Conservation (phyloP, 257 asterid genomes). For the Coffea canephora region DNA sequence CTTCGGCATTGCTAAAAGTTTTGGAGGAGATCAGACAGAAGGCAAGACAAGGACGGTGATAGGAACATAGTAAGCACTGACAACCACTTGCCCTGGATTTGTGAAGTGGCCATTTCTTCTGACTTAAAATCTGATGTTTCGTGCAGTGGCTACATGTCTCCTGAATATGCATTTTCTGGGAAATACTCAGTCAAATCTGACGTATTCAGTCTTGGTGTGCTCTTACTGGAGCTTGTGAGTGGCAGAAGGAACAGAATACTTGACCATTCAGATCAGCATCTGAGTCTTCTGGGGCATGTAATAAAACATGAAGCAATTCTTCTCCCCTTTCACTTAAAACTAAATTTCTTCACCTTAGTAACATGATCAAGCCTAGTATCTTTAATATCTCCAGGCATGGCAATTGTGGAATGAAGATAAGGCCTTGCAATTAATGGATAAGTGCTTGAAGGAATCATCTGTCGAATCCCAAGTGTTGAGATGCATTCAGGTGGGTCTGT, state of each 20-base stretch:
- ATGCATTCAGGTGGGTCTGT: conserved; percentile 24
- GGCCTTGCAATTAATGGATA: conserved; percentile 21
- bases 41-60: conserved; percentile 24
- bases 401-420: conserved; percentile 22
- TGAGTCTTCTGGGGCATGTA: conserved; percentile 34
- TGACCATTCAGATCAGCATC: conserved; percentile 18
- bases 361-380: background rate
- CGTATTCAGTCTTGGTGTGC: conserved; percentile 28
- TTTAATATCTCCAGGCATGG: conserved; percentile 23
- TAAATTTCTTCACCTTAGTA: background rate
- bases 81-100: background rate
- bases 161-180: conserved; percentile 24
- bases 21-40: conserved; percentile 20
- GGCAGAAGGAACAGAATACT: conserved; percentile 25
- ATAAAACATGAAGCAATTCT: background rate
- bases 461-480: conserved; percentile 20
- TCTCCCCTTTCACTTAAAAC: background rate
- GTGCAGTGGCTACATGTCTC: conserved; percentile 28
- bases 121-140: background rate
- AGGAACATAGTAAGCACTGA: conserved; percentile 28
- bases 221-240: conserved; percentile 21
- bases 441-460: conserved; percentile 12
- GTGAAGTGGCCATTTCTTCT: background rate
- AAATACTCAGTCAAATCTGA: conserved; percentile 26
- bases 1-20: conserved; percentile 22